phyloP scores from a whole-genome alignment of 352 stramenopile genomes.

The Globisporangium camurandrum region DNA sequence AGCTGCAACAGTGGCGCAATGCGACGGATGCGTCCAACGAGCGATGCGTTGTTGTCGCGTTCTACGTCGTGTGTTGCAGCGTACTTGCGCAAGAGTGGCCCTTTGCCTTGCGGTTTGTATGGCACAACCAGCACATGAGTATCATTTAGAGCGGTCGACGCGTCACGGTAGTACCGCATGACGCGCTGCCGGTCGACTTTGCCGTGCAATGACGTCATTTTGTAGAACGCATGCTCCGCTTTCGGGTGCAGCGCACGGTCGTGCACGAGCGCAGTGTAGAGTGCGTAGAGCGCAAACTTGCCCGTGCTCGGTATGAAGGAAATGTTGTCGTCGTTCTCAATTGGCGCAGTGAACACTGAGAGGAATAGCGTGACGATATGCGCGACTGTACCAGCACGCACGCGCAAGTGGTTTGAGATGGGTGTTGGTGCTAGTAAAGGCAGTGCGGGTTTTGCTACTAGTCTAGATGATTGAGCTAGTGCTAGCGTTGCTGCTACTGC shows the following conservation, averaged over 20 bases:
- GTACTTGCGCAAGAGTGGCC: slow-evolving; percentile 36
- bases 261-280: slow-evolving; percentile 31
- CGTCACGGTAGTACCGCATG: slow-evolving; percentile 35
- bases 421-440: too few relatives aligned
- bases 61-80: slow-evolving; percentile 12
- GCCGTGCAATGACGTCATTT: slow-evolving; percentile 49
- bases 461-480: too few relatives aligned
- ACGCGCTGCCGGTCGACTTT: slow-evolving; percentile 53
- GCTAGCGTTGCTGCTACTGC: too few relatives aligned
- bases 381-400: slow-evolving; percentile 20
- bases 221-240: slow-evolving; percentile 48
- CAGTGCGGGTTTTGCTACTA: too few relatives aligned
- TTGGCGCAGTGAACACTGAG: slow-evolving; percentile 37
- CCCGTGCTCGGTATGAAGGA: slow-evolving; percentile 48
- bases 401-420: too few relatives aligned
- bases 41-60: too few relatives aligned
- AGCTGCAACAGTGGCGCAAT: slow-evolving; percentile 27
- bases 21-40: slow-evolving; percentile 14
- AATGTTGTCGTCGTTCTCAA: slow-evolving; percentile 50
- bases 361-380: slow-evolving; percentile 38
- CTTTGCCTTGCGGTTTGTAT: slow-evolving; percentile 47
- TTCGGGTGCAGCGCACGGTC: slow-evolving; percentile 32
- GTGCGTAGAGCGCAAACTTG: slow-evolving; percentile 32
- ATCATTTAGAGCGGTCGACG: not conserved
- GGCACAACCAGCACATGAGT: slow-evolving; percentile 16